phyloP scores from a whole-genome alignment of 495 filamentous ascomycete species.

The Staphylotrichum tortipilum region DNA sequence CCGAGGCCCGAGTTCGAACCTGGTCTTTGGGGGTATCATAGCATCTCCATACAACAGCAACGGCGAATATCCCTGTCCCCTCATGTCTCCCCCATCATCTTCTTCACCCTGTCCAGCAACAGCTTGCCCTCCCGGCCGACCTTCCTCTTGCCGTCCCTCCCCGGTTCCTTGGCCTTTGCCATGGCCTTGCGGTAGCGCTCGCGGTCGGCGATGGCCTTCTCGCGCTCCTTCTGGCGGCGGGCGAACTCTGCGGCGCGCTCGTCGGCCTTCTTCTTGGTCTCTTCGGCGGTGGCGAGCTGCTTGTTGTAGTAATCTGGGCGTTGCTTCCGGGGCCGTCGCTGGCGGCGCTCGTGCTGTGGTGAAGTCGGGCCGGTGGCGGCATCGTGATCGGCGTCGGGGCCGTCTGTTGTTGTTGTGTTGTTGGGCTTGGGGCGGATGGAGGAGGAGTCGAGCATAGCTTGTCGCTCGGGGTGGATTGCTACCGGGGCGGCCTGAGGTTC shows the following conservation, averaged over 20 bases:
- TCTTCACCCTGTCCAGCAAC: slow-evolving; percentile 71
- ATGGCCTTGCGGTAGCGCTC: slow-evolving; percentile 59
- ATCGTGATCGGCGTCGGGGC: slow-evolving; percentile 30
- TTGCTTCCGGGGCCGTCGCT: slow-evolving; percentile 29
- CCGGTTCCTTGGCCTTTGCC: slow-evolving; percentile 66
- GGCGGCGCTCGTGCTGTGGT: slow-evolving; percentile 17
- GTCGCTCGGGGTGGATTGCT: slow-evolving; percentile 64
- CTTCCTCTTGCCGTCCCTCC: slow-evolving; percentile 71
- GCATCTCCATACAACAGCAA: neutral
- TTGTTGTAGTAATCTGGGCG: slow-evolving; percentile 67
- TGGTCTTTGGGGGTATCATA: neutral
- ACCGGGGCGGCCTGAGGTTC: slow-evolving; percentile 33
- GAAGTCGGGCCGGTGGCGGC: slow-evolving; percentile 47
- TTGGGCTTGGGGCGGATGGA: no score
- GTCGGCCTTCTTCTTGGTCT: slow-evolving; percentile 50
- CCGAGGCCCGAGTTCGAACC: no score
- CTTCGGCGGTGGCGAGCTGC: slow-evolving; percentile 61
- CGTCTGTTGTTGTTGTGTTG: slow-evolving; percentile 11
- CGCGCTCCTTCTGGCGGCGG: slow-evolving; percentile 44
- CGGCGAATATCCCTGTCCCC: neutral
- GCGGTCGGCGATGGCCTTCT: slow-evolving; percentile 48
- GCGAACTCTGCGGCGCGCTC: slow-evolving; percentile 49
- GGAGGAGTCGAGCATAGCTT: slow-evolving; percentile 56
- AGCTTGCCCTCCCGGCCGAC: slow-evolving; percentile 79
- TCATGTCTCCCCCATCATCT: slow-evolving; percentile 44